phyloP scores from a whole-genome alignment of 83 land plant species.

The Picea abies region DNA sequence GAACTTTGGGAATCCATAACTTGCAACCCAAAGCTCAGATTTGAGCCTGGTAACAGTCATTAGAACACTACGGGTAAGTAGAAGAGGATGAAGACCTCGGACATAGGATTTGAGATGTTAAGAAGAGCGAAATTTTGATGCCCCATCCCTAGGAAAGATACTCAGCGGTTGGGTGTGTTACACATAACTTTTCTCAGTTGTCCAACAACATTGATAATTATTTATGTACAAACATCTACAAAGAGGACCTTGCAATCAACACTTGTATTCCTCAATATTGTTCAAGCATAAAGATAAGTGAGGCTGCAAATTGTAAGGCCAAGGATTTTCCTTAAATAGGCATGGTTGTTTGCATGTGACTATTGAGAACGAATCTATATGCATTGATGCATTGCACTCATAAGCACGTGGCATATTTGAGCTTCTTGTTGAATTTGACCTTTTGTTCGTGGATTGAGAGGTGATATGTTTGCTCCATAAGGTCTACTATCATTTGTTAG shows the following conservation, averaged over 20 bases:
- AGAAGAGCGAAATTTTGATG: no score
- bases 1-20: no score
- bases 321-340: slow-evolving; percentile 8
- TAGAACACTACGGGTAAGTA: no score
- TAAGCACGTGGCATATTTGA: neutral
- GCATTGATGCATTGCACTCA: neutral
- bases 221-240: slow-evolving; percentile 26
- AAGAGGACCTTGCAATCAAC: slow-evolving; percentile 11
- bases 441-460: neutral
- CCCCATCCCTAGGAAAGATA: no score
- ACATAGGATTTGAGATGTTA: no score
- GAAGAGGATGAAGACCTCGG: no score
- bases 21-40: no score
- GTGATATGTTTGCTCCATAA: neutral
- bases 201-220: slow-evolving; percentile 37
- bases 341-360: neutral
- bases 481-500: neutral
- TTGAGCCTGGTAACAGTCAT: no score
- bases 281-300: neutral
- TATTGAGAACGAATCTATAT: neutral
- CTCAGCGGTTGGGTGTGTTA: no score
- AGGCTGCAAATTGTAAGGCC: neutral
- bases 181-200: slow-evolving; percentile 35
- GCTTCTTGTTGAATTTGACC: neutral
- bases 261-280: slow-evolving; percentile 17